Evolutionary conservation across 768 basidiomycete species (phyloP), one percentile per base, ranked within the genome.

Genomic region (Podaxis carcinomalis): DNA sequence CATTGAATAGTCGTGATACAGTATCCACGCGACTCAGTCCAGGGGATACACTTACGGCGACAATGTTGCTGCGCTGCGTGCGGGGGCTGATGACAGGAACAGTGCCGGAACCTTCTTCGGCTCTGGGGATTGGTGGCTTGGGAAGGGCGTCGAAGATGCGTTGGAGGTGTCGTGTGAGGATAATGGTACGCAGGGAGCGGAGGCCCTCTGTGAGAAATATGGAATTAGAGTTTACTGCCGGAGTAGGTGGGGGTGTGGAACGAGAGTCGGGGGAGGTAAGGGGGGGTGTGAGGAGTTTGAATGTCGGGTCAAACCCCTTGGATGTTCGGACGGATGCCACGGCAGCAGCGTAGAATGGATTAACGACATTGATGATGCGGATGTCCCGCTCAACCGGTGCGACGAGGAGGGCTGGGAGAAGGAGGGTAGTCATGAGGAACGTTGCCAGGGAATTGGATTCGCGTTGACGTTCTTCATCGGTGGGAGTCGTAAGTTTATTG

Each of bases 321-420:
- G 1, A 16, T 65, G 63, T 42, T 62, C 59, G 50, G 66, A 69
- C 27, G 69, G 75, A 65, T 3, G 82, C 79, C 2, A 83, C 77
- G 0, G 92, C 89, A 1, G 95, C 92, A 1, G 93, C 23, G 23
- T 23, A 23, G 23, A 23, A 23, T 23, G 23, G 23, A 61, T 94
- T 93, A 69, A 95, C 82, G 42, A 94, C 79, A 58, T 87, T 87
- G 69, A 98, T 77, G 64, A 97, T 83, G n/a, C 95, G 88, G 44
- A 97, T 92, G 64, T 95, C 92, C 37, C 94, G 82, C 69, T 95
- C 94, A n/a, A 82, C 78, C 0, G 94, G 93, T 0, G 91, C 88
- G 27, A 90, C 85, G 14, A 97, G 84, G 3, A 96, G 76, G 28
- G 83, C 79, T 2, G 94, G 93, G 0, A 97, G 80, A 0, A 97